A percentile compares a stretch with the other conserved stretches of the same genome.
Evolutionary conservation across 345 rosid species (phyloP).

Genomic region (Linum trigynum): DNA sequence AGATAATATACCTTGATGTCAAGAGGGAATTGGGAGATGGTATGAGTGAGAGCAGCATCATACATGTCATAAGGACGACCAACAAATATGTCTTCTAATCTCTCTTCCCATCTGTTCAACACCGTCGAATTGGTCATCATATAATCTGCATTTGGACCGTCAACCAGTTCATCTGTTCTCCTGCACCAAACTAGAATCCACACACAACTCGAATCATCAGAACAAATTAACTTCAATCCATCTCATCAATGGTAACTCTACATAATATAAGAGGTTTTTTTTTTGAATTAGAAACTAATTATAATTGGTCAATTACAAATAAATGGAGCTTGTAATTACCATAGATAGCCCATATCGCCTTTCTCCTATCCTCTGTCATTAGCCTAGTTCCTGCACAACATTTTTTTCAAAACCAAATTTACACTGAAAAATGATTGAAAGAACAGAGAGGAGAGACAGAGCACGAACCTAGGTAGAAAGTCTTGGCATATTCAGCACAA

Average conservation of each 20-base stretch:
- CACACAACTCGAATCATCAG: not conserved
- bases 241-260: not conserved
- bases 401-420: not conserved
- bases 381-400: conserved; percentile 44
- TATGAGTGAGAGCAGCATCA: conserved; percentile 49
- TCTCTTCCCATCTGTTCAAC: conserved; percentile 51
- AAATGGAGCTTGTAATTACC: conserved; percentile 21
- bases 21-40: conserved; percentile 39
- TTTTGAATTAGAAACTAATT: not conserved
- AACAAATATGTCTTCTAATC: conserved; percentile 44
- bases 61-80: conserved; percentile 51
- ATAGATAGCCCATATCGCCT: conserved; percentile 62
- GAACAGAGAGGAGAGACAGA: not conserved
- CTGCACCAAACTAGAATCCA: conserved; percentile 42
- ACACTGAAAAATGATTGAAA: not conserved
- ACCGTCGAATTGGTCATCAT: conserved; percentile 23
- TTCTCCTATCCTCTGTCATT: conserved; percentile 53
- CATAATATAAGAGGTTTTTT: not conserved
- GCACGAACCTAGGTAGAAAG: conserved; percentile 44
- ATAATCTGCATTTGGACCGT: conserved; percentile 41
- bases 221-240: not conserved
- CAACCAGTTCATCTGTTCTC: conserved; percentile 53
- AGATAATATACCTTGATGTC: conserved; percentile 35
- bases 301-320: not conserved
- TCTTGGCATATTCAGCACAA: conserved; percentile 55